Evolutionary conservation across 2,329 filamentous ascomycete species (phyloP).

Genomic region (Pezicula radicicola): DNA sequence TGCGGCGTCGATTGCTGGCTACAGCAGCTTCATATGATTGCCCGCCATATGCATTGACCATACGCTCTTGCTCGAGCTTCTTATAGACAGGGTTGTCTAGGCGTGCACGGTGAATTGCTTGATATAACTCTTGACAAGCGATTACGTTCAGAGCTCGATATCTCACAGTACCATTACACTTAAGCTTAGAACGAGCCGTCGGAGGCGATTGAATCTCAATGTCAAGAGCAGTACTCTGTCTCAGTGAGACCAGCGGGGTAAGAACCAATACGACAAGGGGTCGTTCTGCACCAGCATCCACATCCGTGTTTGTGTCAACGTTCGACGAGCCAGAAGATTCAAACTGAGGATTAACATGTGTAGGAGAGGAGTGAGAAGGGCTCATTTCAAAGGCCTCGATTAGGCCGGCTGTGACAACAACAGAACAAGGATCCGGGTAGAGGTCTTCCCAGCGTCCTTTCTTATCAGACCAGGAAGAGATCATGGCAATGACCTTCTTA

Average conservation of each 20-base stretch:
- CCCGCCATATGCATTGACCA: slow-evolving; percentile 66
- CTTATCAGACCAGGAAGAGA: slow-evolving; percentile 62
- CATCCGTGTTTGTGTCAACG: slow-evolving; percentile 9
- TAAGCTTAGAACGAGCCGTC: slow-evolving; percentile 67
- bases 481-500: slow-evolving; percentile 45
- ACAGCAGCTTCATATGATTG: slow-evolving; percentile 39
- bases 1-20: slow-evolving; percentile 42
- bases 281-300: slow-evolving; percentile 30
- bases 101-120: slow-evolving; percentile 81
- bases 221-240: slow-evolving; percentile 88
- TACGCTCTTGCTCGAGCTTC: slow-evolving; percentile 62
- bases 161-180: slow-evolving; percentile 64
- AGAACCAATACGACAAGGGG: slow-evolving; percentile 74
- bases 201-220: slow-evolving; percentile 91
- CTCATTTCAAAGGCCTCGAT: slow-evolving; percentile 52
- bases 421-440: slow-evolving; percentile 46
- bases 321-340: slow-evolving; percentile 3
- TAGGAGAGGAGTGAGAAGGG: slow-evolving; percentile 33
- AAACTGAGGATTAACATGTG: slow-evolving; percentile 31
- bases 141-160: slow-evolving; percentile 76
- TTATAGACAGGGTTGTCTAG: slow-evolving; percentile 92
- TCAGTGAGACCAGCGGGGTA: slow-evolving; percentile 85
- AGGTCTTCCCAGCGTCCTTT: slow-evolving; percentile 59
- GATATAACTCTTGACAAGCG: slow-evolving; percentile 81
- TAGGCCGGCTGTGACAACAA: slow-evolving; percentile 55